These are phyloP conservation scores for Desmodesmus armatus DNA, from an alignment of 139 green algal genomes.

Conservation along the genomic window DNA sequence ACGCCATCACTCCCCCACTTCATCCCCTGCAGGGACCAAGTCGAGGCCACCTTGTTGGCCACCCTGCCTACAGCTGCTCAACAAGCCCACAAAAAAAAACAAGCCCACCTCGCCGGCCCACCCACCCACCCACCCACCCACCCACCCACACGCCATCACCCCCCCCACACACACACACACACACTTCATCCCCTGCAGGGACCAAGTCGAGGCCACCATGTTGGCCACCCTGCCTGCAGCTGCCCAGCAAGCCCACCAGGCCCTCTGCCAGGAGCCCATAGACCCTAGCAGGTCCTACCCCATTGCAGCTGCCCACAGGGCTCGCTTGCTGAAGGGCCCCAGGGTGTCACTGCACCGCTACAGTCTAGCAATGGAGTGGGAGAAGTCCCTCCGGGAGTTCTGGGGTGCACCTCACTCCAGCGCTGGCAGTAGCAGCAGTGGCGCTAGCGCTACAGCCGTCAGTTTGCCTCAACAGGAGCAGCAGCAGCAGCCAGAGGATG, in stretches of 20 bases:
- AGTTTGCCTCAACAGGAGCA: background rate
- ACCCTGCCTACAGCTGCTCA: background rate
- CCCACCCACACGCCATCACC: too few species aligned
- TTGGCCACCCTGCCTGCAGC: background rate
- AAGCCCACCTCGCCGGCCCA: too few species aligned
- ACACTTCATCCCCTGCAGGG: background rate
- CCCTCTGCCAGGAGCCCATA: background rate
- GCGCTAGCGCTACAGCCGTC: background rate
- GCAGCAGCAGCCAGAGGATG: background rate
- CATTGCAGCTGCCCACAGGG: background rate
- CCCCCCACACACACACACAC: too few species aligned
- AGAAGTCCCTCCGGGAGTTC: background rate
- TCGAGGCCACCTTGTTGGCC: too few species aligned
- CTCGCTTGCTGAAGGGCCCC: background rate
- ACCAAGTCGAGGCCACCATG: constrained; percentile 20
- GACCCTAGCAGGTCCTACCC: background rate
- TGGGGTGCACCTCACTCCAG: background rate
- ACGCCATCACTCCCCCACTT: too few species aligned
- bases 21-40: background rate
- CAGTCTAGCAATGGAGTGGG: background rate
- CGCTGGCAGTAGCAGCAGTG: constrained; percentile 13
- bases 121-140: too few species aligned
- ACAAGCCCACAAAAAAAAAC: too few species aligned
- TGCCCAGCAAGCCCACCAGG: background rate
- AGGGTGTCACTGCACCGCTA: constrained; percentile 14